Percentiles rank a stretch among this genome's conserved stretches.
Evolutionary conservation across 75 land plant species (phyloP).

Genomic region (Picea sitchensis): DNA sequence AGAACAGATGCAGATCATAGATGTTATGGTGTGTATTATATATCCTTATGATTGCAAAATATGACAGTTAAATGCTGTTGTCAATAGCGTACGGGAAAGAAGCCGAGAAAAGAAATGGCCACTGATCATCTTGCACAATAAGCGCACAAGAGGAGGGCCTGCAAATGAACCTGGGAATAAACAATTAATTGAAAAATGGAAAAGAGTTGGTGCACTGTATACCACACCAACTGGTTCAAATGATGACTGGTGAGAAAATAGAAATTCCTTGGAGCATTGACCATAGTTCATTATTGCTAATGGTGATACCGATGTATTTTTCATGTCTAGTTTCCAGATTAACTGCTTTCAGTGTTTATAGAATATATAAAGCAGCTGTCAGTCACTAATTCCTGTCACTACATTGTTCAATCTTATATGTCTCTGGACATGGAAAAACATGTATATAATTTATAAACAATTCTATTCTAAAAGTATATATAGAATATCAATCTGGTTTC

Average conservation of each 20-base stretch:
- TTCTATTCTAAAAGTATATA: background rate
- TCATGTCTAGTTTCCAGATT: background rate
- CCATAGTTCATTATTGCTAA: background rate
- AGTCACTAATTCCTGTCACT: background rate
- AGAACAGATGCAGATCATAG: background rate
- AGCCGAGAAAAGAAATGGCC: slow-evolving; percentile 61
- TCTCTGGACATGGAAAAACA: background rate
- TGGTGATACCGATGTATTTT: background rate
- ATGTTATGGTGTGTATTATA: background rate
- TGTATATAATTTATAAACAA: background rate
- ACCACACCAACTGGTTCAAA: slow-evolving; percentile 80
- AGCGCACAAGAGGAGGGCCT: slow-evolving; percentile 31
- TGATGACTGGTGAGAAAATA: slow-evolving; percentile 65
- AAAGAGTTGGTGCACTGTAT: slow-evolving; percentile 45
- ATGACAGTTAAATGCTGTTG: slow-evolving; percentile 67
- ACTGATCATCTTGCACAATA: slow-evolving; percentile 60
- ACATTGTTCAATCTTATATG: background rate
- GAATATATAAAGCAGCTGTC: background rate
- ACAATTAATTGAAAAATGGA: slow-evolving; percentile 42
- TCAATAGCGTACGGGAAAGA: slow-evolving; percentile 45
- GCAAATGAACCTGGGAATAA: slow-evolving; percentile 38
- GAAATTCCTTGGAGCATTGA: background rate
- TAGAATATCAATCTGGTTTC: too few species aligned
- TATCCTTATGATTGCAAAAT: slow-evolving; percentile 1
- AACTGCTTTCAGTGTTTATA: background rate